These are phyloP conservation scores for Bathelium albidoporum DNA, from an alignment of 495 filamentous ascomycete species.

Conservation along the genomic window DNA sequence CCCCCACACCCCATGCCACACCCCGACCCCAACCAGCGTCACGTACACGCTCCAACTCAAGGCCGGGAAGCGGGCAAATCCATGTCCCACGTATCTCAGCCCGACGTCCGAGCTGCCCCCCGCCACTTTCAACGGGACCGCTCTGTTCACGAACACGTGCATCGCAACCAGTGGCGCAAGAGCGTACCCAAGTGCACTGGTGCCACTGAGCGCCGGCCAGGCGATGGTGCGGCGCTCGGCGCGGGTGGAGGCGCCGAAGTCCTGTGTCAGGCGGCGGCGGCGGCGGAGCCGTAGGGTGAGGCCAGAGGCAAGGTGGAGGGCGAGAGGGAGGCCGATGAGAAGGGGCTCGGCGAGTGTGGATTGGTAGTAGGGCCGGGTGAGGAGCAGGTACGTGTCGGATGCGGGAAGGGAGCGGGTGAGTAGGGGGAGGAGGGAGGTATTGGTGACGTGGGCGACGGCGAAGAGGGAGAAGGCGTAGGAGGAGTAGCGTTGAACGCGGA, in stretches of 20 bases:
- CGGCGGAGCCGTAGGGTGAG: conserved; percentile 65
- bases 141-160: conserved; percentile 63
- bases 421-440: conserved; percentile 52
- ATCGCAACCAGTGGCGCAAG: conserved; percentile 52
- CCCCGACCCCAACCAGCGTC: conserved; percentile 55
- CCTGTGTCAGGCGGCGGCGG: conserved; percentile 50
- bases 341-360: conserved; percentile 55
- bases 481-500: conserved; percentile 73
- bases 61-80: conserved; percentile 57
- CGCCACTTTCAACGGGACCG: conserved; percentile 60
- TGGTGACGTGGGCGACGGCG: conserved; percentile 65
- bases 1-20: conserved; percentile 76
- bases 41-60: conserved; percentile 58
- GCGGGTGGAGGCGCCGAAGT: conserved; percentile 56
- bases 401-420: conserved; percentile 42
- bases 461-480: conserved; percentile 78
- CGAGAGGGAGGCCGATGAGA: conserved; percentile 49
- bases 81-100: conserved; percentile 74
- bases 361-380: conserved; percentile 68
- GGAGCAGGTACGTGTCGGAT: conserved; percentile 48
- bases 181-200: conserved; percentile 56
- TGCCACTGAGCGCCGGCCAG: conserved; percentile 60
- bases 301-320: conserved; percentile 52
- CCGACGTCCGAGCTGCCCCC: conserved; percentile 76
- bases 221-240: conserved; percentile 27